Evolutionary conservation across 2,329 filamentous ascomycete genomes (phyloP), one percentile per base, ranked within the genome.

Genomic region (Achaetomium macrosporum): DNA sequence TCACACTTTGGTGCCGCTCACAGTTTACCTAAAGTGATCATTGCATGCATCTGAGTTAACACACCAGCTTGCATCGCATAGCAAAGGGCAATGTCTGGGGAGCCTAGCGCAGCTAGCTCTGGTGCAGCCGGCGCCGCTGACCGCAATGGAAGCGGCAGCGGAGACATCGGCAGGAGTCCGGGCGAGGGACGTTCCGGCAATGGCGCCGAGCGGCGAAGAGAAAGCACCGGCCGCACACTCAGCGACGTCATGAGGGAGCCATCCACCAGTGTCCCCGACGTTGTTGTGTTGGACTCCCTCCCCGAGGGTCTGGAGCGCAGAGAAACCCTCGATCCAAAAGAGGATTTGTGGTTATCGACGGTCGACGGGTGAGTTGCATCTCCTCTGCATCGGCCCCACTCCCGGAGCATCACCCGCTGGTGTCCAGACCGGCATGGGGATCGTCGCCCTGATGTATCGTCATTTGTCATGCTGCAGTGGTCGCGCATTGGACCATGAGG

Each of bases 311-410:
- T 60, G 25, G 61, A 63, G 48, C 58, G 61, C 8, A 67, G 65
- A 31, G 67, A 71, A 39, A 48, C 61, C 4, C 62, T 70, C 35
- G 68, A 73, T 59, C 70, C 69, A 8, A 71, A 67, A 53, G 70
- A 74, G 50, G 75, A 77, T 59, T 66, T 77, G 20, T 77, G 74
- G 74, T 61, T 77, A 42, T 73, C 72, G 49, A 76, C 72, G n/a
- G 68, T 68, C 17, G 74, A 77, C 59, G 75, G 73, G 71, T 74
- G 63, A 66, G 70, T 64, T 51, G 45, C 29, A 42, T 47, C 36
- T 39, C n/a, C 41, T 36, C 33, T 50, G 47, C 33, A 36, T 36
- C 43, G 47, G 52, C 47, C 47, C 47, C 52, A 51, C 47, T 40
- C 37, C 25, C 33, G 43, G 17, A 5, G 42, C 31, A 5, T 29